Percentiles rank a stretch among this genome's conserved stretches.
Conservation (phyloP, 1,284 basidiomycete genomes). For the Malassezia cuniculi region DNA sequence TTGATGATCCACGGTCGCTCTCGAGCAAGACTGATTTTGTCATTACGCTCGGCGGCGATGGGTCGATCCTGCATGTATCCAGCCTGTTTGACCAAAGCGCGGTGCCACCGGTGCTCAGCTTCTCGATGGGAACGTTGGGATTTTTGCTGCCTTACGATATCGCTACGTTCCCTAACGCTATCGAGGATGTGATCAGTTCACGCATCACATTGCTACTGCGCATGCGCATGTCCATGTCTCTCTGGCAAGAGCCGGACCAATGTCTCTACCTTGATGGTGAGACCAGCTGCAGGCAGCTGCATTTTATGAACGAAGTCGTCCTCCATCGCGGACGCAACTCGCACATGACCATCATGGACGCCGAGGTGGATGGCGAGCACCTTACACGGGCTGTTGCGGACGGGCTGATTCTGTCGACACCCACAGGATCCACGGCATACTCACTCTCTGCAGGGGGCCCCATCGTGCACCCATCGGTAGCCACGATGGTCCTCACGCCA, state of each 20-base stretch:
- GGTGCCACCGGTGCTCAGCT: constrained; percentile 85
- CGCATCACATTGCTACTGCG: constrained; percentile 28
- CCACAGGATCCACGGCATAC: constrained; percentile 92
- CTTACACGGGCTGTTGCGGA: constrained; percentile 80
- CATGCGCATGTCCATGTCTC: constrained; percentile 20
- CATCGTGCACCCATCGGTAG: constrained; percentile 84
- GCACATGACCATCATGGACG: constrained; percentile 84
- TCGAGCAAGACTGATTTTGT: constrained; percentile 55
- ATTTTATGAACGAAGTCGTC: constrained; percentile 94
- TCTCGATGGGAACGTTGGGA: constrained; percentile 88
- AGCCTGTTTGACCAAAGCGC: constrained; percentile 75
- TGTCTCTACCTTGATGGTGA: constrained; percentile 7
- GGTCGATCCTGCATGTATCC: constrained; percentile 86
- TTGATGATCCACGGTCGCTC: constrained; percentile 11
- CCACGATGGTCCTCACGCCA: constrained; percentile 78
- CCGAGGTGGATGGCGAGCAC: constrained; percentile 87
- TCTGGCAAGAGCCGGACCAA: constrained; percentile 5
- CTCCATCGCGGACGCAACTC: constrained; percentile 81
- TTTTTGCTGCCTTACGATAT: constrained; percentile 72
- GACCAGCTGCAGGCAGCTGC: constrained; percentile 55
- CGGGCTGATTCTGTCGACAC: constrained; percentile 84
- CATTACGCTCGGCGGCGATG: constrained; percentile 84
- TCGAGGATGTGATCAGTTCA: constrained; percentile 26
- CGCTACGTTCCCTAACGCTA: constrained; percentile 19
- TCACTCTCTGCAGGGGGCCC: constrained; percentile 89